These are phyloP conservation scores for Akanthomyces lecanii DNA, from an alignment of 2,329 filamentous ascomycete species.

Conservation along the genomic window DNA sequence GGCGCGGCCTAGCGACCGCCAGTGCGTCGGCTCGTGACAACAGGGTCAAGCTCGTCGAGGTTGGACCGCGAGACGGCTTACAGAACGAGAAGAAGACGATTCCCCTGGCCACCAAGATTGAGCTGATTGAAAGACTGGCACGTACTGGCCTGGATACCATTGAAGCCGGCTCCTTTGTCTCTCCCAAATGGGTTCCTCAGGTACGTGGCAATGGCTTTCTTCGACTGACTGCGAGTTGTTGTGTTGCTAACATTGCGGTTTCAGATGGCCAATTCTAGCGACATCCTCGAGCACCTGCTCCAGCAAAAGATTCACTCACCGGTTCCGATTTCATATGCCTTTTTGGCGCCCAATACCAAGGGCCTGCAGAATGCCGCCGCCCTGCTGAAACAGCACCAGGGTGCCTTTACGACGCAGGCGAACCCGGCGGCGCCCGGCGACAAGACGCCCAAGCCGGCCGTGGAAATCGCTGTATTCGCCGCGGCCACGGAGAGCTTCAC, in stretches of 20 bases:
- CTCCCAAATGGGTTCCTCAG: slow-evolving; percentile 82
- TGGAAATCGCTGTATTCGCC: slow-evolving; percentile 78
- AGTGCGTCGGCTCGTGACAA: slow-evolving; percentile 35
- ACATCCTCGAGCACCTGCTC: slow-evolving; percentile 68
- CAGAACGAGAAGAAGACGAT: slow-evolving; percentile 78
- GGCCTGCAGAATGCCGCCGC: slow-evolving; percentile 61
- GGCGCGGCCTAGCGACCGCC: slow-evolving; percentile 39
- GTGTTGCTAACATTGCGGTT: slow-evolving; percentile 18
- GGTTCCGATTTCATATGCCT: slow-evolving; percentile 66
- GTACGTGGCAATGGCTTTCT: slow-evolving; percentile 35
- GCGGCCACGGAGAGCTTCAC: slow-evolving; percentile 79
- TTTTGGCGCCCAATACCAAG: slow-evolving; percentile 73
- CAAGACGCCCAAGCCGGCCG: slow-evolving; percentile 41
- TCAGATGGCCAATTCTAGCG: slow-evolving; percentile 74
- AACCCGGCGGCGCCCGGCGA: slow-evolving; percentile 36
- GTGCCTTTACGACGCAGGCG: slow-evolving; percentile 48
- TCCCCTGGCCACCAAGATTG: slow-evolving; percentile 67
- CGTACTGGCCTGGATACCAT: slow-evolving; percentile 67
- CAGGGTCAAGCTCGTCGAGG: slow-evolving; percentile 67
- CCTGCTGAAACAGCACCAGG: slow-evolving; percentile 49
- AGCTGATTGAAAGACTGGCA: slow-evolving; percentile 66
- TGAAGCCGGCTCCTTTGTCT: slow-evolving; percentile 78
- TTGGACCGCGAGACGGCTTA: slow-evolving; percentile 79
- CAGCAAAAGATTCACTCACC: slow-evolving; percentile 50
- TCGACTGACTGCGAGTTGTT: background rate